Evolutionary conservation across 768 basidiomycete genomes (phyloP).

Genomic region (Russula sp.): DNA sequence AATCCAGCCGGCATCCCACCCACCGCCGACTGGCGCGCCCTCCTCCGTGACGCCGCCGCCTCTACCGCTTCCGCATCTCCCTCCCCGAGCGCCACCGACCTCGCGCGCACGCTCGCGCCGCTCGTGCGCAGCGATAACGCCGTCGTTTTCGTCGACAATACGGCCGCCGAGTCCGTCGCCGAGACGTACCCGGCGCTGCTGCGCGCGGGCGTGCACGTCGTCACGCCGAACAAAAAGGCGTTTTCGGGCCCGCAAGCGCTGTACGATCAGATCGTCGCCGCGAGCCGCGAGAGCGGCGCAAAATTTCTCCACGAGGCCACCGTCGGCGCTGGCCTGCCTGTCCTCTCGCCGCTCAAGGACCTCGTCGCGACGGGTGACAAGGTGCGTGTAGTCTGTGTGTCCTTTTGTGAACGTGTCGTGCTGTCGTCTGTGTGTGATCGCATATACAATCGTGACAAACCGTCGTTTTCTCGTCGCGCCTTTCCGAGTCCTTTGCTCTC

Average conservation of each 20-base stretch:
- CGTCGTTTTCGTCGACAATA: constrained; percentile 84
- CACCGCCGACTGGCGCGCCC: constrained; percentile 36
- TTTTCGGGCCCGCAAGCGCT: constrained; percentile 66
- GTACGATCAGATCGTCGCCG: constrained; percentile 59
- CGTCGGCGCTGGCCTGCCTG: constrained; percentile 92
- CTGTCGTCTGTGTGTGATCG: not conserved
- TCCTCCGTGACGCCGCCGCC: constrained; percentile 41
- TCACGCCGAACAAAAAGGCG: constrained; percentile 98
- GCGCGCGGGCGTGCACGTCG: constrained; percentile 69
- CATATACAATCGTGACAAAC: no score
- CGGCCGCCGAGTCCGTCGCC: constrained; percentile 78
- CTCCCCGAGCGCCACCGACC: constrained; percentile 30
- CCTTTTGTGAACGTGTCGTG: not conserved
- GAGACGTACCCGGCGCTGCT: constrained; percentile 75
- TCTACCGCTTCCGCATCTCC: constrained; percentile 16
- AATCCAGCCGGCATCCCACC: constrained; percentile 40
- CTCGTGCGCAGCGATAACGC: constrained; percentile 43
- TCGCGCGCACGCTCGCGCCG: constrained; percentile 37
- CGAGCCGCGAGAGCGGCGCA: constrained; percentile 53
- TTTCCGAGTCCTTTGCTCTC: not conserved
- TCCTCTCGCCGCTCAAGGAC: constrained; percentile 88
- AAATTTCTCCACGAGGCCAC: constrained; percentile 82
- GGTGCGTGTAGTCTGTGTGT: constrained; percentile 32
- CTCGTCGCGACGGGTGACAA: constrained; percentile 89
- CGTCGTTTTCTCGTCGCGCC: not conserved